Conservation (phyloP, 495 filamentous ascomycete genomes). For the Hypoxylon crocopeplum region DNA sequence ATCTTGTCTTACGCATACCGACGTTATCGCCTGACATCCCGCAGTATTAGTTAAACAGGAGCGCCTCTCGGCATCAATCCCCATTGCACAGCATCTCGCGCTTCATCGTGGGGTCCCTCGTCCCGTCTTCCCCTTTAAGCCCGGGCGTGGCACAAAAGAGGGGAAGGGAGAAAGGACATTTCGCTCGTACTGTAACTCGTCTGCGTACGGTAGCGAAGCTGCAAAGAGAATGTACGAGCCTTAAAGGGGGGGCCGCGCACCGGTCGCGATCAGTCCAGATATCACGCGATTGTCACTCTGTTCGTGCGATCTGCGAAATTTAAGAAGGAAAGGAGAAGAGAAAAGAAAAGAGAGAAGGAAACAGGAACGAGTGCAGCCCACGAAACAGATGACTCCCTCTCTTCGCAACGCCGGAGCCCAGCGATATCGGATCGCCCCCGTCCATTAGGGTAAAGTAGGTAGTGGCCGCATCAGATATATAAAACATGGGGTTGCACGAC, state of each 20-base stretch:
- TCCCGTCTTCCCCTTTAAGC: not conserved
- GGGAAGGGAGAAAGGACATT: not conserved
- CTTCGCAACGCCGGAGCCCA: constrained; percentile 8
- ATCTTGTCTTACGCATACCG: not conserved
- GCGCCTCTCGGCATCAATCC: not conserved
- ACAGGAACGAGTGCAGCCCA: not conserved
- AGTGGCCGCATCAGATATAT: constrained; percentile 26
- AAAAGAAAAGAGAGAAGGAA: not conserved
- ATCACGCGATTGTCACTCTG: constrained; percentile 30
- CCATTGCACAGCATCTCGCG: constrained; percentile 16
- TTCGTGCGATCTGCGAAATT: not conserved
- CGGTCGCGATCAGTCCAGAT: constrained; percentile 19
- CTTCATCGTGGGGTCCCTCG: constrained; percentile 6
- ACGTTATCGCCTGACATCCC: constrained; percentile 9
- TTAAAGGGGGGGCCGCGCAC: constrained; percentile 1
- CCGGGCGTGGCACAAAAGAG: constrained; percentile 16
- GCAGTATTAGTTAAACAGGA: not conserved
- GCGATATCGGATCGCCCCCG: constrained; percentile 29
- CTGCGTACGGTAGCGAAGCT: constrained; percentile 9
- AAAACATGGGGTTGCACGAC: constrained; percentile 36
- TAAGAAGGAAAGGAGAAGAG: not conserved
- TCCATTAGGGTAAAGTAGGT: constrained; percentile 17
- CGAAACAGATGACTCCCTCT: constrained; percentile 8
- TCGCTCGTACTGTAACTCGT: not conserved
- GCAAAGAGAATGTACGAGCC: constrained; percentile 3